These are phyloP conservation scores for Penicillium brevicompactum DNA, from an alignment of 2,329 filamentous ascomycete species.

Conservation along the genomic window DNA sequence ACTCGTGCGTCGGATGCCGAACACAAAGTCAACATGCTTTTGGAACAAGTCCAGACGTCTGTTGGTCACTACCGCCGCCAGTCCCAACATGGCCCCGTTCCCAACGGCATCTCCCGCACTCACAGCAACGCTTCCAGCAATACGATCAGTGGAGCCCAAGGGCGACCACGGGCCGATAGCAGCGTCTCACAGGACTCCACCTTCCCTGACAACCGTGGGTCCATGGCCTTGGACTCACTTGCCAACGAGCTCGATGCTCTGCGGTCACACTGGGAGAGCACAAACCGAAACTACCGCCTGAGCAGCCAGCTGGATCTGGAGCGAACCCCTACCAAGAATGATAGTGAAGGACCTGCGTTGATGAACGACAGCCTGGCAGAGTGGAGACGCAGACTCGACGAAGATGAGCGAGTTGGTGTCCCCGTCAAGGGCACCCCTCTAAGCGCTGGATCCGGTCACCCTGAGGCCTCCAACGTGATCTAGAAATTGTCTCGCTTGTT, in stretches of 20 bases:
- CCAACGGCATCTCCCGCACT: slow-evolving; percentile 49
- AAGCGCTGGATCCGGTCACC: slow-evolving; percentile 21
- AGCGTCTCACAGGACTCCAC: slow-evolving; percentile 46
- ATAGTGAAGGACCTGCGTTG: slow-evolving; percentile 35
- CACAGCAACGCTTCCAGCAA: slow-evolving; percentile 60
- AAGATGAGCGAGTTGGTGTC: slow-evolving; percentile 48
- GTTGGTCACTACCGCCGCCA: slow-evolving; percentile 93
- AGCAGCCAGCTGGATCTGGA: slow-evolving; percentile 91
- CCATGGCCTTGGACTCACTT: slow-evolving; percentile 80
- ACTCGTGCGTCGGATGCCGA: slow-evolving; percentile 86
- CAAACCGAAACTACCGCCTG: slow-evolving; percentile 90
- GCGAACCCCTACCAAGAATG: slow-evolving; percentile 51
- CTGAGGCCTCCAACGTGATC: slow-evolving; percentile 37
- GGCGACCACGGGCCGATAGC: slow-evolving; percentile 44
- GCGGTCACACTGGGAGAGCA: slow-evolving; percentile 90
- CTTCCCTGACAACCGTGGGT: slow-evolving; percentile 59
- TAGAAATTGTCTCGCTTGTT: slow-evolving; percentile 22
- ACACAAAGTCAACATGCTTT: slow-evolving; percentile 84
- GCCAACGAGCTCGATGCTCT: slow-evolving; percentile 90
- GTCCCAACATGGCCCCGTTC: slow-evolving; percentile 50
- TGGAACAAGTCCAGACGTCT: slow-evolving; percentile 91
- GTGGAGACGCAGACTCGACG: slow-evolving; percentile 77
- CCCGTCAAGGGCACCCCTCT: slow-evolving; percentile 30
- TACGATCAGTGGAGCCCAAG: slow-evolving; percentile 33
- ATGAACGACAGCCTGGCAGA: slow-evolving; percentile 74